Conservation (phyloP, 306 rosid genomes). For the Vigna nakashimae region DNA sequence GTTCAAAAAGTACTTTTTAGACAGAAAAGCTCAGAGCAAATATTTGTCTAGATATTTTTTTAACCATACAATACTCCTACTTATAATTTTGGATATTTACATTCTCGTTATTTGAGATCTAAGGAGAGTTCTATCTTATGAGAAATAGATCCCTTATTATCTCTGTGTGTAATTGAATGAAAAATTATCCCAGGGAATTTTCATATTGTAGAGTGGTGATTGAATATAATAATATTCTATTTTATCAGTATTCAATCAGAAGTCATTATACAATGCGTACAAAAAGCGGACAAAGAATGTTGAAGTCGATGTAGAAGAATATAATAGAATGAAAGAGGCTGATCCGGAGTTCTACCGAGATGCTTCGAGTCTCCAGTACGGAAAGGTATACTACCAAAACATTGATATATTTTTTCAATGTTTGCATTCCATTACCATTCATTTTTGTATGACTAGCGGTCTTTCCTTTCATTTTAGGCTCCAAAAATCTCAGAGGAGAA, state of each 20-base stretch:
- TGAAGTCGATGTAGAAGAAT: conserved; percentile 76
- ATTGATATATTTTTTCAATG: conserved; percentile 4
- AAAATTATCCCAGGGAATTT: background rate
- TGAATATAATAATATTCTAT: conserved; percentile 32
- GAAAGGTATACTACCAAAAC: conserved; percentile 68
- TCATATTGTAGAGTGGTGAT: background rate
- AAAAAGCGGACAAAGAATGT: conserved; percentile 86
- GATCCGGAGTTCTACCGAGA: conserved; percentile 99
- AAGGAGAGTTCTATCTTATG: background rate
- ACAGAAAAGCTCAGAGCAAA: background rate
- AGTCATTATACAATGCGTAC: conserved; percentile 83
- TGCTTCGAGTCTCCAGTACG: conserved; percentile 95
- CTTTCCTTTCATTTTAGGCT: conserved; percentile 55
- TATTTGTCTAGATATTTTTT: conserved; percentile 14
- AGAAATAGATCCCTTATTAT: conserved; percentile 2
- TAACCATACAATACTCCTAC: background rate
- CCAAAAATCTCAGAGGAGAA: conserved; percentile 83
- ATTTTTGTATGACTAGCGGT: conserved; percentile 15
- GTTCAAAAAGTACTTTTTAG: background rate
- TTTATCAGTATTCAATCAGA: conserved; percentile 90
- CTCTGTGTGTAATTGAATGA: conserved; percentile 4
- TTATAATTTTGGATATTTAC: background rate
- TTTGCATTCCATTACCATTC: conserved; percentile 8
- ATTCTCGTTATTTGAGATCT: conserved; percentile 1
- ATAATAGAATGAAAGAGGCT: conserved; percentile 91